Conservation (phyloP, 2,329 filamentous ascomycete genomes). For the Hypomyces perniciosus region DNA sequence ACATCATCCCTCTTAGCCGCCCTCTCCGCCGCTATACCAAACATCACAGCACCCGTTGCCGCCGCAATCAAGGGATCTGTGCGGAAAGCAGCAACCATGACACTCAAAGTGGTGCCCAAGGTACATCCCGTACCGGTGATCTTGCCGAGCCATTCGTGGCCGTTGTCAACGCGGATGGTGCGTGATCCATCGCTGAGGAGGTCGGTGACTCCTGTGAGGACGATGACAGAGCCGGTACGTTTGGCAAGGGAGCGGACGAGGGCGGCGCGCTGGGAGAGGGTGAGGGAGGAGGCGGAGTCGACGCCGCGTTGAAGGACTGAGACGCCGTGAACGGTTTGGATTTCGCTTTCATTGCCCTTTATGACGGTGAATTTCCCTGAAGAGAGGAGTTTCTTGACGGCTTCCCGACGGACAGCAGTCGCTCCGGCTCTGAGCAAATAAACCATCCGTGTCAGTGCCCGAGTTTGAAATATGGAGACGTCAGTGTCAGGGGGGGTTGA, state of each 20-base stretch:
- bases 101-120: constrained; percentile 74
- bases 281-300: constrained; percentile 63
- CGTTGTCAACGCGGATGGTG: constrained; percentile 67
- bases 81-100: constrained; percentile 59
- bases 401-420: constrained; percentile 64
- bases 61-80: constrained; percentile 66
- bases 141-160: constrained; percentile 61
- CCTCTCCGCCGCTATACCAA: constrained; percentile 65
- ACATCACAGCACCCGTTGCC: constrained; percentile 68
- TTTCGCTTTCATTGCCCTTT: constrained; percentile 91
- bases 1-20: constrained; percentile 61
- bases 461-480: background rate
- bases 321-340: constrained; percentile 63
- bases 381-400: constrained; percentile 64
- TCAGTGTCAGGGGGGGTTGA: background rate
- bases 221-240: constrained; percentile 64
- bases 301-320: constrained; percentile 65
- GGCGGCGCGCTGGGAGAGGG: constrained; percentile 43
- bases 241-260: constrained; percentile 62
- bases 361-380: constrained; percentile 78
- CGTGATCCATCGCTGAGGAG: constrained; percentile 67
- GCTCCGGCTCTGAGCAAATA: constrained; percentile 58
- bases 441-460: background rate
- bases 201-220: constrained; percentile 78
- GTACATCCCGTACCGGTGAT: constrained; percentile 82